Evolutionary conservation across 2,329 filamentous ascomycete species (phyloP).

Genomic region (Amesomyces nigricolor): DNA sequence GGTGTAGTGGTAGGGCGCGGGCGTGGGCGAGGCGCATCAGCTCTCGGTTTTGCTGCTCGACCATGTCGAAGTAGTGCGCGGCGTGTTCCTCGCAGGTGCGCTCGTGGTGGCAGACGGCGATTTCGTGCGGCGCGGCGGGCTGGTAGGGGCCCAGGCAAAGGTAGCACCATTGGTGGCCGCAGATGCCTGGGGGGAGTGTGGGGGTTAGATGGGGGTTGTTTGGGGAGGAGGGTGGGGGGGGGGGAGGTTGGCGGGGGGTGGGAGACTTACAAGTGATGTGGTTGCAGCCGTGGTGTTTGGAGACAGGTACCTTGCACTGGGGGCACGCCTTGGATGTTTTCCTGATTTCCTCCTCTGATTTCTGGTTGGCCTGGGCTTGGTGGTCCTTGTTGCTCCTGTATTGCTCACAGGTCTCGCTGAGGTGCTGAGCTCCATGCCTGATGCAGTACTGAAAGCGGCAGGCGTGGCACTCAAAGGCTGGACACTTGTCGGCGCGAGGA

Average conservation of each 20-base stretch:
- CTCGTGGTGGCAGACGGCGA: constrained; percentile 32
- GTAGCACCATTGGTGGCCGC: constrained; percentile 39
- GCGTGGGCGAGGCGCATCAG: too few relatives aligned
- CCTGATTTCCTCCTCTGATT: constrained; percentile 32
- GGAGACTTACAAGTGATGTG: constrained; percentile 37
- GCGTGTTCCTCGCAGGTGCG: constrained; percentile 22
- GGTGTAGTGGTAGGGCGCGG: too few relatives aligned
- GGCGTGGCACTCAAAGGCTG: constrained; percentile 31
- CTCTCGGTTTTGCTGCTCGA: too few relatives aligned
- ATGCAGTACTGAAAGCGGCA: constrained; percentile 33
- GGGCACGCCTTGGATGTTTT: constrained; percentile 35
- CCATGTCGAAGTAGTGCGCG: too few relatives aligned
- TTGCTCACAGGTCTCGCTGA: constrained; percentile 33
- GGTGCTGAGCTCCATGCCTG: constrained; percentile 35
- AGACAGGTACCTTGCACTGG: constrained; percentile 31
- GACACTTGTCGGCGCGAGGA: constrained; percentile 24
- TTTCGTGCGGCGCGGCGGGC: constrained; percentile 23
- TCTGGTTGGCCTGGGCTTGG: constrained; percentile 30
- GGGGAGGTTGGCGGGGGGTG: not conserved
- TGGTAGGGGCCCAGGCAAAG: constrained; percentile 32
- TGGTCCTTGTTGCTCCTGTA: constrained; percentile 32
- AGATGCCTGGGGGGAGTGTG: constrained; percentile 25
- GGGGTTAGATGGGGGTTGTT: not conserved
- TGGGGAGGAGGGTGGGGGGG: not conserved
- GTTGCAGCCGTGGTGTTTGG: constrained; percentile 36